Conservation (phyloP, 768 basidiomycete species). For the Tricholomella constricta region DNA sequence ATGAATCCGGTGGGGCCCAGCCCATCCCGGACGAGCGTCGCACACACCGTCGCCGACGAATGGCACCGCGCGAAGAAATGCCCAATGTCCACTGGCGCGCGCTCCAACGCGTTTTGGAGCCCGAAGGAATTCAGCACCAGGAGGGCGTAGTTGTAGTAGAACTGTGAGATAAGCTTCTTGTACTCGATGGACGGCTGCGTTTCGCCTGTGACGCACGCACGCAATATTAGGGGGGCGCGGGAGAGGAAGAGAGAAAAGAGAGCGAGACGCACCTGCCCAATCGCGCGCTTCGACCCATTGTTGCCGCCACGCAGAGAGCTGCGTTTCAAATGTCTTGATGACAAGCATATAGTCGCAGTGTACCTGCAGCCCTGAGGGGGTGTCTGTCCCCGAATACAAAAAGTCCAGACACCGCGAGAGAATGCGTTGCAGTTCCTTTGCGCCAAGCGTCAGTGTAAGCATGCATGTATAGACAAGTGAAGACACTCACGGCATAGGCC, state of each 20-base stretch:
- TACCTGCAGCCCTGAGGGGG: constrained; percentile 79
- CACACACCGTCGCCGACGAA: constrained; percentile 68
- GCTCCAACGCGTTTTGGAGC: constrained; percentile 92
- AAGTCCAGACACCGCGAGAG: constrained; percentile 88
- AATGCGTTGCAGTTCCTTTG: constrained; percentile 86
- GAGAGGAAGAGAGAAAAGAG: background rate
- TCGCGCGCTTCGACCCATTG: constrained; percentile 46
- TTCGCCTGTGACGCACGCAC: constrained; percentile 24
- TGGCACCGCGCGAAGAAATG: constrained; percentile 86
- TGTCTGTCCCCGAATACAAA: constrained; percentile 79
- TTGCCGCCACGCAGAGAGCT: constrained; percentile 62
- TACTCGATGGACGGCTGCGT: constrained; percentile 36
- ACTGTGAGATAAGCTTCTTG: constrained; percentile 56
- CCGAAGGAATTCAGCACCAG: constrained; percentile 96
- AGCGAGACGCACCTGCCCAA: constrained; percentile 30
- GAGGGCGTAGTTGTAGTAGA: constrained; percentile 84
- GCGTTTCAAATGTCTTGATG: constrained; percentile 83
- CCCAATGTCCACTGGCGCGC: constrained; percentile 67
- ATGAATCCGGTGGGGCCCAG: constrained; percentile 77
- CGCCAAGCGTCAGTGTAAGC: background rate
- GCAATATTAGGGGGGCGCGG: background rate
- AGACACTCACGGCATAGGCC: constrained; percentile 70
- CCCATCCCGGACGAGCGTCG: constrained; percentile 73
- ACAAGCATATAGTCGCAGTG: constrained; percentile 85
- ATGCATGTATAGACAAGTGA: background rate